Base-by-base conservation (phyloP, 2,329 filamentous ascomycete genomes). In the Beauveria varroae region DNA sequence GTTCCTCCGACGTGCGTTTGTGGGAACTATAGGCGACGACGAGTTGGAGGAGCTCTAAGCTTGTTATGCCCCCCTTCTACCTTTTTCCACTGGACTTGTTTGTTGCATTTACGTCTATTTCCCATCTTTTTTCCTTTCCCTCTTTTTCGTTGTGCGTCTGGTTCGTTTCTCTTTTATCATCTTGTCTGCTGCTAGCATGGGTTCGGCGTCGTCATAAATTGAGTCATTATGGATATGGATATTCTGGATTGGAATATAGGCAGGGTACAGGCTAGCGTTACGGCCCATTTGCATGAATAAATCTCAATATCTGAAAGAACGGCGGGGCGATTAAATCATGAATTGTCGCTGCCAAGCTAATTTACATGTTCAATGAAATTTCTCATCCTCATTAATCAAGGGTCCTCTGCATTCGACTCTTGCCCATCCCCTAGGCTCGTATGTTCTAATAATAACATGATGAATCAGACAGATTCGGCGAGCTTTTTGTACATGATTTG, bases 1-100 rank as follows among this genome's bases (percentile, higher is more conserved):
- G 55, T 96, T 96, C 71, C 76, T 96, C 30, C 74, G 78, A 63
- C 85, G 91, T 61, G 92, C 92, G 1, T 96, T 95, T 75, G 89
- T 96, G 24, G 84, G 86, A 44, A 92, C 87, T 3, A 75, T 89
- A 67, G 81, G 85, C 56, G 76, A 84, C 59, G 80, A 88, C 55
- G 85, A 93, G 46, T 78, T 96, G 41, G 75, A 81, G 68, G 74
- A 80, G 65, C 67, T 78, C 67, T 76, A 67, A 67, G 22, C 8
- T 8, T 18, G 9, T 26, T 5, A 1, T 22, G 12, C 6, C 8
- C 5, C 7, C 6, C 2, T 51, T 30, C 28, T 52, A n/a, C n/a
- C 10, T 52, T 34, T 5, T 44, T 20, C 20, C 20, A 1, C 18
- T 8, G 30, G 30, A 5, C 1, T 34, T 55, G 2, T 14, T 16